Base-by-base conservation (phyloP, 2,329 filamentous ascomycete species). In the Cephalotrichum gorgonifer region DNA sequence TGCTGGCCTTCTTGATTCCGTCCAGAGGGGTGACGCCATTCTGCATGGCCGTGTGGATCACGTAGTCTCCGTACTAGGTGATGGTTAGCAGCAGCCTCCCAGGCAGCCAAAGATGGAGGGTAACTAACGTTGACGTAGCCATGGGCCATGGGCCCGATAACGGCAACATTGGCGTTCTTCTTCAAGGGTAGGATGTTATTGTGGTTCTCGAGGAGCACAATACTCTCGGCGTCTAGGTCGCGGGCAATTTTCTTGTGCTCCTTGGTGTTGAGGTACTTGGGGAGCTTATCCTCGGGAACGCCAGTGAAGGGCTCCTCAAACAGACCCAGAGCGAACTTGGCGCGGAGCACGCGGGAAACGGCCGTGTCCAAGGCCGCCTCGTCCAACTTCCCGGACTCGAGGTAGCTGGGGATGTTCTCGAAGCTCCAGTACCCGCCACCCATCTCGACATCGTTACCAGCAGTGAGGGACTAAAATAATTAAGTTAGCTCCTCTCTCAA, bases 381-480 rank as follows among this genome's bases (percentile, higher is more conserved):
- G 39, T 78, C 71, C 2, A 88, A 65, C 50, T 76, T 79, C 1
- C 82, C 81, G 1, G 74, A 70, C 48, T 77, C 64, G 15, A 88
- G 71, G 44, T 88, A 71, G 26, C 76, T 69, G 6, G 83, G 81
- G 47, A 88, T 86, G 31, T 72, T 75, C 54, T 79, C 72, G 58
- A 80, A 84, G 59, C 81, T 87, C 68, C 78, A 88, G 20, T 79
- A 83, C 20, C 85, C 85, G 35, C 85, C 84, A 12, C 85, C 85
- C 85, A 88, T 88, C 57, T 88, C 85, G 12, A 85, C 74, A 55
- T 88, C 85, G 45, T 80, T 84, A 3, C 85, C 85, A 4, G 83
- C 81, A 1, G 79, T 78, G 4, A 88, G 71, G 8, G 79, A 69
- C 64, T 76, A 51, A 14, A 25, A 26, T 11, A 7, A 30, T 57